Evolutionary conservation across 1,284 basidiomycete species (phyloP).

Genomic region (Fistulinella staudtii): DNA sequence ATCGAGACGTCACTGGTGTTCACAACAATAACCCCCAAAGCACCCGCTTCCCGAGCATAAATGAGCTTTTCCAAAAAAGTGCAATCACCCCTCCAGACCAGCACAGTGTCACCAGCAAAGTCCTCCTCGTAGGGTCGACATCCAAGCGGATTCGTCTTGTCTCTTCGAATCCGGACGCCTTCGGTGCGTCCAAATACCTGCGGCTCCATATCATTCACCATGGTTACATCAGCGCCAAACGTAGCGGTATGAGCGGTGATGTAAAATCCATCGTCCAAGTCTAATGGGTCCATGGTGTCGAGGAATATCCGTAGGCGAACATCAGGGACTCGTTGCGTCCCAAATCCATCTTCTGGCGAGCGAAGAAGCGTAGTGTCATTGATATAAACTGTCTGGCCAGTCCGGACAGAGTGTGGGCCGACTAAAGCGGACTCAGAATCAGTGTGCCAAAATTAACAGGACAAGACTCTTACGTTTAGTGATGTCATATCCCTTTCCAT

Average conservation of each 20-base stretch:
- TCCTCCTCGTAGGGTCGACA: constrained; percentile 51
- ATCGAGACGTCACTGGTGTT: constrained; percentile 56
- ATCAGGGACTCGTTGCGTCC: constrained; percentile 37
- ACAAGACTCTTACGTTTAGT: constrained; percentile 59
- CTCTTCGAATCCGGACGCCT: constrained; percentile 51
- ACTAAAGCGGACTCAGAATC: constrained; percentile 44
- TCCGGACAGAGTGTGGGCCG: constrained; percentile 75
- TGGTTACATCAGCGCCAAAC: constrained; percentile 65
- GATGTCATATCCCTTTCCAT: constrained; percentile 84
- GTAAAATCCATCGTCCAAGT: constrained; percentile 43
- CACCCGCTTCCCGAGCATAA: constrained; percentile 60
- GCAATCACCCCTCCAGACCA: constrained; percentile 70
- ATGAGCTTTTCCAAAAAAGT: constrained; percentile 80
- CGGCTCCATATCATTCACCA: constrained; percentile 19
- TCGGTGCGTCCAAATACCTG: constrained; percentile 46
- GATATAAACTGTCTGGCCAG: constrained; percentile 78
- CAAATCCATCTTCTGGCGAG: constrained; percentile 31
- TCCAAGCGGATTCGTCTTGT: constrained; percentile 51
- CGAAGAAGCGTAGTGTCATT: constrained; percentile 69
- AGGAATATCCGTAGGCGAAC: constrained; percentile 59
- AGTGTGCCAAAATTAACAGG: not conserved
- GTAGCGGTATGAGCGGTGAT: constrained; percentile 60
- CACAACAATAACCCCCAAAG: constrained; percentile 71
- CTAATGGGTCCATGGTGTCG: constrained; percentile 44
- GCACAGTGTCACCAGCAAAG: constrained; percentile 49